Percentiles rank a stretch among this genome's conserved stretches.
Conservation (phyloP, 2,329 filamentous ascomycete species). For the Basipetospora chlamydospora region DNA sequence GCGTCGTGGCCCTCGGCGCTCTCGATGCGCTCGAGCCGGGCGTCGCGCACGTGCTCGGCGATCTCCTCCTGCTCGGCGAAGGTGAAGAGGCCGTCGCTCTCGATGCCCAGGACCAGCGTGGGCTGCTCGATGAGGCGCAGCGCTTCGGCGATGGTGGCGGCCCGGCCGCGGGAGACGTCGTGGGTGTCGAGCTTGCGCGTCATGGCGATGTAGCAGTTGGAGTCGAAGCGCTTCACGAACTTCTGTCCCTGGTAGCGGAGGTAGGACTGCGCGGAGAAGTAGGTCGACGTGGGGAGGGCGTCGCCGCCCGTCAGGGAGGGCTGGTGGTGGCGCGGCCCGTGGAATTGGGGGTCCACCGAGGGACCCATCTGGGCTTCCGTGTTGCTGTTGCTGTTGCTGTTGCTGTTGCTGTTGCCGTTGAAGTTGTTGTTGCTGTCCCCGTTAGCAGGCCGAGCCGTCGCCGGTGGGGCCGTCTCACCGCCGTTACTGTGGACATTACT, state of each 20-base stretch:
- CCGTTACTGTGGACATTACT: conserved; percentile 15
- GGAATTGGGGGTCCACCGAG: conserved; percentile 54
- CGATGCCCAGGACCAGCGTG: conserved; percentile 80
- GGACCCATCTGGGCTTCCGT: conserved; percentile 13
- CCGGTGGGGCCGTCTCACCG: conserved; percentile 10
- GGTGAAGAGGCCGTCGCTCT: conserved; percentile 90
- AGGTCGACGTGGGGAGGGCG: conserved; percentile 50
- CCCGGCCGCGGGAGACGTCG: conserved; percentile 71
- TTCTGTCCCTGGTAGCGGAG: conserved; percentile 92
- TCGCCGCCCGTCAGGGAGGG: conserved; percentile 32
- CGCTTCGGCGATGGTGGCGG: conserved; percentile 55
- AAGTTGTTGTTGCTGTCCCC: conserved; percentile 12
- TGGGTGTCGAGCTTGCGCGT: conserved; percentile 96
- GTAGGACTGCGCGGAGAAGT: conserved; percentile 97
- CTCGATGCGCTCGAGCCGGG: conserved; percentile 72
- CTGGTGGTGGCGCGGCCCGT: conserved; percentile 40
- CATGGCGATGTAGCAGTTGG: conserved; percentile 98
- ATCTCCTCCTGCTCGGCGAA: conserved; percentile 94
- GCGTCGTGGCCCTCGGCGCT: conserved; percentile 93
- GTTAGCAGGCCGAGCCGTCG: conserved; percentile 13
- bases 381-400: conserved; percentile 12
- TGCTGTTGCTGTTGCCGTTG: conserved; percentile 14
- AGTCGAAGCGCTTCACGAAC: conserved; percentile 93
- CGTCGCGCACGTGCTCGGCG: conserved; percentile 64
- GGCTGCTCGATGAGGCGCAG: conserved; percentile 77